phyloP scores from a whole-genome alignment of 2,329 filamentous ascomycete species.

The Colletotrichum sp. region DNA sequence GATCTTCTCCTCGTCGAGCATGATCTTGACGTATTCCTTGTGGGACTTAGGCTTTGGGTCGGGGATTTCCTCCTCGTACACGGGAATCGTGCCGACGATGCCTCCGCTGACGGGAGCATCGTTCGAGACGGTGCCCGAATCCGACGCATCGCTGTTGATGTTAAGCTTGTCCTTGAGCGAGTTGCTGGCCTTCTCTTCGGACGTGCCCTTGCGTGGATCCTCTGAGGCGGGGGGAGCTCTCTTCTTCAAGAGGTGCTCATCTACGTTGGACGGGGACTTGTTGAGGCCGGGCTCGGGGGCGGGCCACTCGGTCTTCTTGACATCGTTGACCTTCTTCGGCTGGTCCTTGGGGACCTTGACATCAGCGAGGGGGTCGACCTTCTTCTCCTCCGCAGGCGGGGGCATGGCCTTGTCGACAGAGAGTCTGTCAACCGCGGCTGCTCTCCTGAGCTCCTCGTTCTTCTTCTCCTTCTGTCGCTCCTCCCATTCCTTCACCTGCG shows the following conservation, averaged over 20 bases:
- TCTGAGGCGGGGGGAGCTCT: constrained; percentile 16
- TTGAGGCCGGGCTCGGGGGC: constrained; percentile 13
- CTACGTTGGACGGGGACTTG: constrained; percentile 11
- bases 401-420: background rate
- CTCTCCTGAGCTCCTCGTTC: constrained; percentile 27
- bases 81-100: constrained; percentile 28
- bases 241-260: constrained; percentile 18
- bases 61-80: constrained; percentile 27
- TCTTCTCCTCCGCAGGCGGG: background rate
- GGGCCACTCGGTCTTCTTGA: constrained; percentile 20
- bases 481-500: constrained; percentile 50
- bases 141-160: constrained; percentile 19
- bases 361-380: constrained; percentile 1
- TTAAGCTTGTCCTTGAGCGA: constrained; percentile 28
- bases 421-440: background rate
- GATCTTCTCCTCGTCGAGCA: constrained; percentile 48
- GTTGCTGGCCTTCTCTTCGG: constrained; percentile 22
- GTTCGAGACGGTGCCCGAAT: constrained; percentile 10
- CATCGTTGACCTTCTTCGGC: background rate
- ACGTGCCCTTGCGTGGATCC: constrained; percentile 13
- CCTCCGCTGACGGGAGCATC: constrained; percentile 24
- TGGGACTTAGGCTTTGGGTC: constrained; percentile 55
- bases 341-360: constrained; percentile 13
- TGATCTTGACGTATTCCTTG: constrained; percentile 55
- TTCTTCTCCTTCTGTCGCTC: constrained; percentile 41